phyloP scores from a whole-genome alignment of 2,329 filamentous ascomycete genomes.

The Xylariaceae sp. region DNA sequence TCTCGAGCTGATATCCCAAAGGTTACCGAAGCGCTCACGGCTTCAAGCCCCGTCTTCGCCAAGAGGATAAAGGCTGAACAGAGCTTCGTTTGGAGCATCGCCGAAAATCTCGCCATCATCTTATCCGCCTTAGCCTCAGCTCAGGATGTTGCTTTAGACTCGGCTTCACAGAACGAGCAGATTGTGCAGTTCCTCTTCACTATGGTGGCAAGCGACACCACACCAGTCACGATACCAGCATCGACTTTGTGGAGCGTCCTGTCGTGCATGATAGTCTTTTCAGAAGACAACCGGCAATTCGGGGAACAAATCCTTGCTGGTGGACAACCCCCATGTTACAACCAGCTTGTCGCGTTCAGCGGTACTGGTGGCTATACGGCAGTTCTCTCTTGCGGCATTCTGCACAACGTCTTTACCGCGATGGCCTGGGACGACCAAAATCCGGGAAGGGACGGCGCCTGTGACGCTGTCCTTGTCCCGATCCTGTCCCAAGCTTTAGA shows the following conservation, averaged over 20 bases:
- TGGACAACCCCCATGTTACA: slow-evolving; percentile 38
- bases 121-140: slow-evolving; percentile 48
- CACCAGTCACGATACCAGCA: slow-evolving; percentile 32
- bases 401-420: slow-evolving; percentile 54
- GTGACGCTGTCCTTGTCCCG: slow-evolving; percentile 43
- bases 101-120: slow-evolving; percentile 45
- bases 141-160: slow-evolving; percentile 51
- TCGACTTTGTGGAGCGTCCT: slow-evolving; percentile 41
- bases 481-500: slow-evolving; percentile 34
- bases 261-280: slow-evolving; percentile 48
- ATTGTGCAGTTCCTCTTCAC: slow-evolving; percentile 49
- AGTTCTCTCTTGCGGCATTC: slow-evolving; percentile 50
- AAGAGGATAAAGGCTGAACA: slow-evolving; percentile 48
- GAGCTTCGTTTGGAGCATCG: slow-evolving; percentile 45
- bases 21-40: slow-evolving; percentile 36
- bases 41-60: slow-evolving; percentile 32
- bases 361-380: slow-evolving; percentile 39
- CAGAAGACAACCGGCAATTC: slow-evolving; percentile 51
- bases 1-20: slow-evolving; percentile 17
- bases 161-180: slow-evolving; percentile 40
- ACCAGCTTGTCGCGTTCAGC: slow-evolving; percentile 41
- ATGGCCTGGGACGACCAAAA: slow-evolving; percentile 46
- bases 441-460: slow-evolving; percentile 39
- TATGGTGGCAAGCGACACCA: slow-evolving; percentile 34
- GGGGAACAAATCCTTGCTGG: slow-evolving; percentile 46